Conservation (phyloP, 2,329 filamentous ascomycete genomes). For the Calonectria montana region DNA sequence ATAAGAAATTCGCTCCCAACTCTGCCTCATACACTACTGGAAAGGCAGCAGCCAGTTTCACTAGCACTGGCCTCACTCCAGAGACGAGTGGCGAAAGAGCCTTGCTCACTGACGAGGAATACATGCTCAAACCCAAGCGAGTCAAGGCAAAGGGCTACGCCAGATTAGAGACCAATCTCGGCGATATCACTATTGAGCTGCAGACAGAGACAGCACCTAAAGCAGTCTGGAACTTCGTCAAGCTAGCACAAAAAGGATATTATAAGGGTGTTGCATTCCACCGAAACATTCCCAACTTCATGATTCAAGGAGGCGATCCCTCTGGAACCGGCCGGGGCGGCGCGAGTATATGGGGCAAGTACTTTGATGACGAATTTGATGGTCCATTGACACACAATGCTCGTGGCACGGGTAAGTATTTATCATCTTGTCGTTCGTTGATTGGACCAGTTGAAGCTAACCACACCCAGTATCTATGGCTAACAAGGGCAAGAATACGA, state of each 20-base stretch:
- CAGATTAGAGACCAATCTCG: slow-evolving; percentile 86
- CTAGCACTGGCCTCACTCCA: slow-evolving; percentile 91
- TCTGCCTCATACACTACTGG: slow-evolving; percentile 92
- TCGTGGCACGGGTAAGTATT: slow-evolving; percentile 69
- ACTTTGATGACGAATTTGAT: slow-evolving; percentile 94
- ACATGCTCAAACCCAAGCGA: slow-evolving; percentile 90
- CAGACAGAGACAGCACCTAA: slow-evolving; percentile 91
- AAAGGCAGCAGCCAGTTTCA: slow-evolving; percentile 91
- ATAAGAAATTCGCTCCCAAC: slow-evolving; percentile 78
- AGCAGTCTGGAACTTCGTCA: slow-evolving; percentile 97
- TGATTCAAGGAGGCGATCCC: slow-evolving; percentile 97
- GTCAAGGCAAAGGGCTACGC: slow-evolving; percentile 94
- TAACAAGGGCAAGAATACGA: slow-evolving; percentile 98
- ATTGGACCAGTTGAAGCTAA: slow-evolving; percentile 16
- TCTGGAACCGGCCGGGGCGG: slow-evolving; percentile 94
- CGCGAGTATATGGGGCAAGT: slow-evolving; percentile 90
- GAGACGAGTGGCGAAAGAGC: slow-evolving; percentile 91
- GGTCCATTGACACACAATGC: slow-evolving; percentile 86
- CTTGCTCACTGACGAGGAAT: slow-evolving; percentile 91
- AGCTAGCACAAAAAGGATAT: slow-evolving; percentile 88
- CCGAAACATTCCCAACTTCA: slow-evolving; percentile 94
- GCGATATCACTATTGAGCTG: slow-evolving; percentile 88
- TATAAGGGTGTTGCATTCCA: slow-evolving; percentile 89
- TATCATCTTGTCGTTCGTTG: slow-evolving; percentile 48
- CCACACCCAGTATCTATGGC: slow-evolving; percentile 77